Evolutionary conservation across 768 basidiomycete genomes (phyloP).

Genomic region (Pluteus cervinus): DNA sequence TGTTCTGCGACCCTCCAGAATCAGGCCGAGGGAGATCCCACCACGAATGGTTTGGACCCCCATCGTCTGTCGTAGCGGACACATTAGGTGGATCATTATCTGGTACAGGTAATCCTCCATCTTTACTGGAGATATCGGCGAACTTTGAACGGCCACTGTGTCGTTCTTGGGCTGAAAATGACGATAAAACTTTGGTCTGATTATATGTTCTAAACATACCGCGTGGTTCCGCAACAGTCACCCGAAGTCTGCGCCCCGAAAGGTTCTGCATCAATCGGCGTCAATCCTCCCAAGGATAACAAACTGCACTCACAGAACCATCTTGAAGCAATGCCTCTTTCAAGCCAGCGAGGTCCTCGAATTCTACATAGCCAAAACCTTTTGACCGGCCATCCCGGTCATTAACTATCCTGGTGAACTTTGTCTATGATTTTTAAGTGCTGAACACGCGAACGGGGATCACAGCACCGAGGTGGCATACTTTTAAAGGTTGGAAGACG

Average conservation of each 20-base stretch:
- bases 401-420: constrained; percentile 87
- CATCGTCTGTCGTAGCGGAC: constrained; percentile 62
- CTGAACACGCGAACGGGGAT: constrained; percentile 1
- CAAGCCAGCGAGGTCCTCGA: constrained; percentile 77
- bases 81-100: constrained; percentile 37
- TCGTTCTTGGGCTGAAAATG: constrained; percentile 66
- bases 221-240: constrained; percentile 97
- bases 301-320: constrained; percentile 49
- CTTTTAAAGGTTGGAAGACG: constrained; percentile 70
- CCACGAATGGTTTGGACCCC: constrained; percentile 62
- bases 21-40: constrained; percentile 39
- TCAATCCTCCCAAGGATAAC: not conserved
- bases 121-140: constrained; percentile 79
- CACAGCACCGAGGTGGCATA: constrained; percentile 20
- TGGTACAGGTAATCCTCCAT: constrained; percentile 70
- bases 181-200: no score
- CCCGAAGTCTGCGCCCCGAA: constrained; percentile 74
- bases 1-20: no score
- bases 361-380: constrained; percentile 98
- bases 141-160: constrained; percentile 71
- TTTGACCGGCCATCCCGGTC: constrained; percentile 94
- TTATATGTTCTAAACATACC: no score
- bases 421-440: constrained; percentile 42
- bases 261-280: constrained; percentile 40
- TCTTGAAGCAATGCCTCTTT: constrained; percentile 76